Percentiles rank a stretch among this genome's conserved stretches.
Conservation (phyloP, 225 moss, liverwort and hornwort species). For the Marchantia paleacea region DNA sequence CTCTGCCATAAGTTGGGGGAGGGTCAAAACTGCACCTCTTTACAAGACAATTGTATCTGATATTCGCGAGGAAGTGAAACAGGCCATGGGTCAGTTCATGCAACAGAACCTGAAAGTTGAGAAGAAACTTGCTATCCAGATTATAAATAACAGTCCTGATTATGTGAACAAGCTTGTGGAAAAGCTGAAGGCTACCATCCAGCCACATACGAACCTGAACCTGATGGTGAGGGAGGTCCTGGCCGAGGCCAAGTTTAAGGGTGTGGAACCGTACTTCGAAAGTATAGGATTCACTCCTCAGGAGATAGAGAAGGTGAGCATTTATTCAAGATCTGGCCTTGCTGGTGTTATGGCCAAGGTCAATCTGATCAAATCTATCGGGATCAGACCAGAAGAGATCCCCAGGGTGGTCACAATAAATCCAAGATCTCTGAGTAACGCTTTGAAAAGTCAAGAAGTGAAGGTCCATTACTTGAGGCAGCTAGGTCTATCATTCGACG, state of each 20-base stretch:
- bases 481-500: slow-evolving; percentile 31
- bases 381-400: slow-evolving; percentile 31
- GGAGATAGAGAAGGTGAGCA: slow-evolving; percentile 28
- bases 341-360: slow-evolving; percentile 35
- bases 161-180: slow-evolving; percentile 27
- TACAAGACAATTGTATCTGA: background rate
- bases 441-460: slow-evolving; percentile 21
- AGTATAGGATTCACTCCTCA: slow-evolving; percentile 31
- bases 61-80: slow-evolving; percentile 22
- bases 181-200: slow-evolving; percentile 11
- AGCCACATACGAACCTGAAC: slow-evolving; percentile 7
- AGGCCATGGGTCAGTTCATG: slow-evolving; percentile 31
- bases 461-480: slow-evolving; percentile 33
- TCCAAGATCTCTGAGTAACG: slow-evolving; percentile 41
- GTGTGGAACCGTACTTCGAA: slow-evolving; percentile 43
- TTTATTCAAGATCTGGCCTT: slow-evolving; percentile 32
- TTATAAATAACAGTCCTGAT: slow-evolving; percentile 29
- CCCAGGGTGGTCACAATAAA: slow-evolving; percentile 27
- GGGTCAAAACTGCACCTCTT: background rate
- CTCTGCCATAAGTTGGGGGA: slow-evolving; percentile 18
- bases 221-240: slow-evolving; percentile 20
- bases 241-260: slow-evolving; percentile 31
- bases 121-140: slow-evolving; percentile 19
- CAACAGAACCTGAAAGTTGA: slow-evolving; percentile 22
- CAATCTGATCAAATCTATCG: slow-evolving; percentile 29